Conservation (phyloP, 2,329 filamentous ascomycete genomes). For the Purpureocillium lavendulum region DNA sequence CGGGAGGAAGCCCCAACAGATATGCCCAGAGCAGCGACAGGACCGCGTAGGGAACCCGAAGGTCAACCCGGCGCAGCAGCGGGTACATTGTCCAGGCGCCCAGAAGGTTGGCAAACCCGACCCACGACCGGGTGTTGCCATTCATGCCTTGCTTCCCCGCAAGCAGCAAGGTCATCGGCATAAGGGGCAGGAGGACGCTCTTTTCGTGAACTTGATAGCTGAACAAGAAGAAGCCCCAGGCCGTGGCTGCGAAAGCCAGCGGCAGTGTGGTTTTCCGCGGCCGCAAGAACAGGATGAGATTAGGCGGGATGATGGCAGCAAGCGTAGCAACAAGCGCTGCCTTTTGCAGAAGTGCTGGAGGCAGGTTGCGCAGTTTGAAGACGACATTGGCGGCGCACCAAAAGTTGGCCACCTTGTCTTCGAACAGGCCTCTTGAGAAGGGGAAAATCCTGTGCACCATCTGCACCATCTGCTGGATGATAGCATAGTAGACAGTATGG, state of each 20-base stretch:
- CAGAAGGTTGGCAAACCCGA: slow-evolving; percentile 89
- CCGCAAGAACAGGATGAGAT: slow-evolving; percentile 67
- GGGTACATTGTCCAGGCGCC: slow-evolving; percentile 93
- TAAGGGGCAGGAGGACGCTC: slow-evolving; percentile 82
- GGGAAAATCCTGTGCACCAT: slow-evolving; percentile 90
- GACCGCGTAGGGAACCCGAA: slow-evolving; percentile 77
- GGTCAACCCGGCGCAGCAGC: slow-evolving; percentile 73
- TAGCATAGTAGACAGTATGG: slow-evolving; percentile 62
- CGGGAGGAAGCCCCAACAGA: slow-evolving; percentile 77
- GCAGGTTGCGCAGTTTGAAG: slow-evolving; percentile 75
- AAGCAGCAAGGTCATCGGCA: slow-evolving; percentile 87
- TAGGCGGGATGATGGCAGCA: slow-evolving; percentile 68
- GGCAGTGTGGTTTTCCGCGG: slow-evolving; percentile 73
- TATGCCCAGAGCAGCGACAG: slow-evolving; percentile 86
- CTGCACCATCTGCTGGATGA: slow-evolving; percentile 72
- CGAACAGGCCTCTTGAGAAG: slow-evolving; percentile 90
- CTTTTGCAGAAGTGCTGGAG: slow-evolving; percentile 62
- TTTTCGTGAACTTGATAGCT: slow-evolving; percentile 99
- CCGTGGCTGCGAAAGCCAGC: slow-evolving; percentile 70
- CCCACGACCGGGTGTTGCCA: slow-evolving; percentile 74
- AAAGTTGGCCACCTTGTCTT: slow-evolving; percentile 97
- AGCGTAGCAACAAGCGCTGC: slow-evolving; percentile 69
- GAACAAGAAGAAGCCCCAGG: slow-evolving; percentile 97
- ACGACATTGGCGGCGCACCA: slow-evolving; percentile 92
- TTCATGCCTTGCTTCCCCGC: slow-evolving; percentile 70